These are phyloP conservation scores for Tolypocladium sp. DNA, from an alignment of 2,329 filamentous ascomycete species.

Conservation along the genomic window DNA sequence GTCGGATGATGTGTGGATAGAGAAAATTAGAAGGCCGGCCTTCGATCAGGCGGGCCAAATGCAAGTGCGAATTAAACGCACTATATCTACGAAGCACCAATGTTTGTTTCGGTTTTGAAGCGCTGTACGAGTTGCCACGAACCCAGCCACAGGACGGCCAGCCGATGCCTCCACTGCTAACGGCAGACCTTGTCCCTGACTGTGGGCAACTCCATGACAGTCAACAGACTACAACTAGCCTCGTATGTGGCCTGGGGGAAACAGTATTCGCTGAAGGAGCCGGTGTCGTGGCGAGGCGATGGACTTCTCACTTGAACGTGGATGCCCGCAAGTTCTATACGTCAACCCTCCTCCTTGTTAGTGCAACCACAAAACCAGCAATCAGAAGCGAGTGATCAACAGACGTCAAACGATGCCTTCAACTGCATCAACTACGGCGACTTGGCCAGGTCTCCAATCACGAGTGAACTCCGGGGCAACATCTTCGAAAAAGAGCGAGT, in stretches of 20 bases:
- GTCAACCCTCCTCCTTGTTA: not conserved
- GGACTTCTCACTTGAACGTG: not conserved
- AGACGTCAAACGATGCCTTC: not conserved
- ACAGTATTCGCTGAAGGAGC: not conserved
- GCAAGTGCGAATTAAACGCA: not conserved
- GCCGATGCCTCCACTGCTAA: no score
- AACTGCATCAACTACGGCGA: not conserved
- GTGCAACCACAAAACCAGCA: not conserved
- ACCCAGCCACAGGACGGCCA: no score
- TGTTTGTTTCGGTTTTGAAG: no score
- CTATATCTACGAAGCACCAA: not conserved
- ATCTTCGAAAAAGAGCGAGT: slow-evolving; percentile 15
- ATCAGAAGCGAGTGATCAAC: no score
- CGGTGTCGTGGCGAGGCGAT: not conserved
- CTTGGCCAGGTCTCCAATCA: not conserved
- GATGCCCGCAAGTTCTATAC: not conserved
- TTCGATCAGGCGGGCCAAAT: not conserved
- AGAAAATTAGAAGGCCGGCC: not conserved
- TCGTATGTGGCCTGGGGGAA: not conserved
- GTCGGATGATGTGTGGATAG: not conserved
- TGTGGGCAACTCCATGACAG: not conserved
- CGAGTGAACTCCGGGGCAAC: not conserved
- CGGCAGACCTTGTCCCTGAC: not conserved
- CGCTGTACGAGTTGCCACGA: no score
- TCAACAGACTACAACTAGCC: not conserved